These are phyloP conservation scores for Colletotrichum kahawae DNA, from an alignment of 2,329 filamentous ascomycete genomes.

Conservation along the genomic window DNA sequence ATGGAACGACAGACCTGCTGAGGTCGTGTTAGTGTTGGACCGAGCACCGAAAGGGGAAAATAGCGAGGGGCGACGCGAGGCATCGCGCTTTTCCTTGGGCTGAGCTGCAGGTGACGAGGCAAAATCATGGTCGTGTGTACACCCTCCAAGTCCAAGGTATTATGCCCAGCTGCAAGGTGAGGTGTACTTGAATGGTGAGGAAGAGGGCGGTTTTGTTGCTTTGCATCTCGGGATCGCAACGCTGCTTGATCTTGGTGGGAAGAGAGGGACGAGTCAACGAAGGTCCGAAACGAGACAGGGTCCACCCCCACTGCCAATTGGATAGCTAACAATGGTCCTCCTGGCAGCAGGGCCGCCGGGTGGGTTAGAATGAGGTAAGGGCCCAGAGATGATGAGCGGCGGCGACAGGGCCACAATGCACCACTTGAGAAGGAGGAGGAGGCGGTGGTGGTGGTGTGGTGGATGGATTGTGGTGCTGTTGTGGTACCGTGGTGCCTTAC, in stretches of 20 bases:
- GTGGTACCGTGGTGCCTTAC: not conserved
- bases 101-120: not conserved
- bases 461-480: not conserved
- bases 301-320: slow-evolving; percentile 1
- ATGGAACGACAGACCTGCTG: not conserved
- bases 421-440: not conserved
- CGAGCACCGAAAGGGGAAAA: not conserved
- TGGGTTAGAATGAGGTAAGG: slow-evolving; percentile 7
- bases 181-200: not conserved
- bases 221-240: not conserved
- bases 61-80: not conserved
- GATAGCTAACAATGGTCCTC: not conserved
- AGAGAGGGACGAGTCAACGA: not conserved
- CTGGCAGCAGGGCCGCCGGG: not conserved
- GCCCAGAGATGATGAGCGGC: slow-evolving; percentile 1
- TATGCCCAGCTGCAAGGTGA: not conserved
- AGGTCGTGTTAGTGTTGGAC: not conserved
- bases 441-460: not conserved
- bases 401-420: not conserved
- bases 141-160: not conserved
- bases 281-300: slow-evolving; percentile 17
- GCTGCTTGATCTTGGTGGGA: not conserved
- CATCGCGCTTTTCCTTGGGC: not conserved
- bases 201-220: not conserved
- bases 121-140: not conserved